Percentiles rank a stretch among this genome's conserved stretches.
These are phyloP conservation scores for Rhizophagus sp. DNA, from an alignment of 192 early-diverging fungal species.

Conservation along the genomic window DNA sequence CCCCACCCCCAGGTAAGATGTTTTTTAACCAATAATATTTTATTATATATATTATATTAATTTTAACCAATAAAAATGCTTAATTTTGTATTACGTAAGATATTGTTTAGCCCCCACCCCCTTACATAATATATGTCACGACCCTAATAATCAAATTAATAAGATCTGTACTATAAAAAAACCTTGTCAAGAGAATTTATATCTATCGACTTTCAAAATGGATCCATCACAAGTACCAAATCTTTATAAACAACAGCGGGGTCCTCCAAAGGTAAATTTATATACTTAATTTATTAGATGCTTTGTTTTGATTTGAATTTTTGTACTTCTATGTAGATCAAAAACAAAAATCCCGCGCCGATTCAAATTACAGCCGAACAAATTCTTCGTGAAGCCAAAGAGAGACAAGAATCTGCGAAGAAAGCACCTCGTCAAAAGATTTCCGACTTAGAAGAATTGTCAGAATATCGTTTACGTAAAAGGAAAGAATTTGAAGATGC, in stretches of 20 bases:
- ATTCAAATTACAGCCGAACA: conserved; percentile 99
- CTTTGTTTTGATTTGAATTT: not conserved
- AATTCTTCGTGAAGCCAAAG: conserved; percentile 92
- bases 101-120: too few relatives aligned
- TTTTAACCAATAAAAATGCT: too few relatives aligned
- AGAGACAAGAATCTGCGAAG: conserved; percentile 67
- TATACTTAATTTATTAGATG: not conserved
- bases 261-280: conserved; percentile 26
- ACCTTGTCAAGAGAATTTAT: too few relatives aligned
- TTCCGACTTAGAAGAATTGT: conserved; percentile 88
- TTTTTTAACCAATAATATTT: too few relatives aligned
- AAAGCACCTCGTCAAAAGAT: conserved; percentile 84
- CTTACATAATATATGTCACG: too few relatives aligned
- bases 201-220: conserved; percentile 3
- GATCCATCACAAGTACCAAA: conserved; percentile 31
- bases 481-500: conserved; percentile 95
- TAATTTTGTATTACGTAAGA: too few relatives aligned
- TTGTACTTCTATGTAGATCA: conserved; percentile 59
- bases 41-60: too few relatives aligned
- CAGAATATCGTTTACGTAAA: conserved; percentile 86
- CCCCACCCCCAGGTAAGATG: too few relatives aligned
- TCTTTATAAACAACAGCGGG: conserved; percentile 31
- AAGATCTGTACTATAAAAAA: too few relatives aligned
- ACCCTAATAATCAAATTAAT: too few relatives aligned
- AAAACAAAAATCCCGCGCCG: conserved; percentile 97